These are phyloP conservation scores for Cytospora paraplurivora DNA, from an alignment of 2,329 filamentous ascomycete genomes.

Conservation along the genomic window DNA sequence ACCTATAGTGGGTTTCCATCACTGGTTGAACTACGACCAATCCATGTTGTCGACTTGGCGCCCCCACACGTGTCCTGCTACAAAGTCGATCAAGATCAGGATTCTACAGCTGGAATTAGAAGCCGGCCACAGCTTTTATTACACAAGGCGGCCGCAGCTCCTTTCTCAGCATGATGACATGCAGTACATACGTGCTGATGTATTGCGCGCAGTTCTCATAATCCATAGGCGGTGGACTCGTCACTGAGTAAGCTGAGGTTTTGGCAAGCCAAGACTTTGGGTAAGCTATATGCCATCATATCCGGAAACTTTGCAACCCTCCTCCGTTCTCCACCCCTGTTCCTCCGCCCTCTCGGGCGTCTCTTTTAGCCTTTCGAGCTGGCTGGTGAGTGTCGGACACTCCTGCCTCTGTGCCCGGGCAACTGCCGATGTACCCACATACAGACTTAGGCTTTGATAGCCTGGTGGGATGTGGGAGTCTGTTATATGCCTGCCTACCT, in stretches of 20 bases:
- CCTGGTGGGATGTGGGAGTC: not conserved
- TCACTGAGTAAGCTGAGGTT: not conserved
- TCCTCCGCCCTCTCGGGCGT: constrained; percentile 6
- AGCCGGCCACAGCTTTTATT: not conserved
- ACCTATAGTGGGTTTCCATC: not conserved
- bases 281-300: constrained; percentile 6
- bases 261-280: no score
- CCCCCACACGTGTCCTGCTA: not conserved
- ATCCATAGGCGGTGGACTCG: not conserved
- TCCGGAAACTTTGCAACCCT: constrained; percentile 1
- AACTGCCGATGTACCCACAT: not conserved
- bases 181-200: not conserved
- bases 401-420: not conserved
- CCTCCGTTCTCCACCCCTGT: not conserved
- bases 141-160: not conserved
- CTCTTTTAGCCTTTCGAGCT: constrained; percentile 1
- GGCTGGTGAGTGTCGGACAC: not conserved
- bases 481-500: not conserved
- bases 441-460: not conserved
- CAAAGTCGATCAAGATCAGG: not conserved
- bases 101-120: not conserved
- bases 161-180: not conserved
- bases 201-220: not conserved
- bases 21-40: not conserved
- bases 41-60: not conserved